These are phyloP conservation scores for Candida nemodendra DNA, from an alignment of 805 yeast genomes.

Conservation along the genomic window DNA sequence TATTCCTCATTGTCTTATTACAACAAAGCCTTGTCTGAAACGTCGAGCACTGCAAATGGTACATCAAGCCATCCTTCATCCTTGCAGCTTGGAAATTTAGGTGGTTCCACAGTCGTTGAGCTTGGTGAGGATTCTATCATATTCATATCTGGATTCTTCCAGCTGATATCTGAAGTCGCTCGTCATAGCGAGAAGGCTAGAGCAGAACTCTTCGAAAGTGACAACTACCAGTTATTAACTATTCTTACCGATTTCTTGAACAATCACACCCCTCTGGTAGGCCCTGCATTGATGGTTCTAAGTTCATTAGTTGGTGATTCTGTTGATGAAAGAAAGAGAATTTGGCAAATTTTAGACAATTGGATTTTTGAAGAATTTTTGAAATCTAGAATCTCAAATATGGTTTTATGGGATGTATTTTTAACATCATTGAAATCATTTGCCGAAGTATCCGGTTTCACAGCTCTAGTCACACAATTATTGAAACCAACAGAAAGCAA, in stretches of 20 bases:
- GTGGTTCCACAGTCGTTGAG: constrained; percentile 41
- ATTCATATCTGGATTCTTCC: constrained; percentile 70
- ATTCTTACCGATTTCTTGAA: constrained; percentile 29
- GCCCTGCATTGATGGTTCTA: constrained; percentile 56
- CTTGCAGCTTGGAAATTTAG: constrained; percentile 8
- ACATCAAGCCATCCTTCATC: constrained; percentile 2
- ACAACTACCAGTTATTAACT: constrained; percentile 30
- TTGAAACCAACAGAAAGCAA: constrained; percentile 31
- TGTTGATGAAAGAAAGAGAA: constrained; percentile 39
- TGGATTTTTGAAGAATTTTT: constrained; percentile 53
- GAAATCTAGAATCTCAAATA: constrained; percentile 15
- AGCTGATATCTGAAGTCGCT: constrained; percentile 58
- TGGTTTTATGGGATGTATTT: constrained; percentile 42
- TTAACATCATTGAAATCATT: constrained; percentile 46
- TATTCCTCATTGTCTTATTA: constrained; percentile 35
- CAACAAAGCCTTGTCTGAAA: constrained; percentile 27
- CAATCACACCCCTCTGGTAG: constrained; percentile 33
- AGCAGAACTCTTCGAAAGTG: constrained; percentile 32
- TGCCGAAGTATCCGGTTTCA: constrained; percentile 61
- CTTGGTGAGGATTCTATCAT: constrained; percentile 79
- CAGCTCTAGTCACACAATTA: constrained; percentile 45
- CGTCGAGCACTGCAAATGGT: constrained; percentile 1
- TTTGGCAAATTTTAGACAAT: constrained; percentile 70
- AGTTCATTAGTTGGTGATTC: constrained; percentile 53
- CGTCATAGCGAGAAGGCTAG: constrained; percentile 37